A percentile compares a stretch with the other conserved stretches of the same genome.
Conservation (phyloP, 2,329 filamentous ascomycete species). For the Juglanconis oblonga region DNA sequence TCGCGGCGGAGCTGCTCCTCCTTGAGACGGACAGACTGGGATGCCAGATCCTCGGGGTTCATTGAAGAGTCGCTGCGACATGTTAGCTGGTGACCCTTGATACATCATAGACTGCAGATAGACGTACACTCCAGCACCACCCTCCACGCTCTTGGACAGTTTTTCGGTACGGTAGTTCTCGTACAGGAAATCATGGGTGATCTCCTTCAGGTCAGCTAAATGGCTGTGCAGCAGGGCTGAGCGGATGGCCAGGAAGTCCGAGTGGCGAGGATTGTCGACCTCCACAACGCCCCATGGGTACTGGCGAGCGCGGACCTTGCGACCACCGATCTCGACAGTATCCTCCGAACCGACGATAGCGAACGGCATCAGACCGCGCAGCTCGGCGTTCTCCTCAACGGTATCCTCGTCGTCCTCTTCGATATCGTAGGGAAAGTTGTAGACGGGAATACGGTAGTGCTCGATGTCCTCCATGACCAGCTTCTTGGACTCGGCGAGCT, state of each 20-base stretch:
- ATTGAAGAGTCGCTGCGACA: constrained; percentile 73
- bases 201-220: constrained; percentile 97
- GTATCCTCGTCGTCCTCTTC: constrained; percentile 99
- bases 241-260: constrained; percentile 95
- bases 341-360: constrained; percentile 98
- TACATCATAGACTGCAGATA: neutral
- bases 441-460: constrained; percentile 98
- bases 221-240: constrained; percentile 97
- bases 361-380: constrained; percentile 96
- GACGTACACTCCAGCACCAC: constrained; percentile 81
- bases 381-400: constrained; percentile 97
- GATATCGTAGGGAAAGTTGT: constrained; percentile 99
- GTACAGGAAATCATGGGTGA: constrained; percentile 99
- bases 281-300: constrained; percentile 99
- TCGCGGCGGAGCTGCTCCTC: constrained; percentile 98
- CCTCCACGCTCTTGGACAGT: constrained; percentile 98
- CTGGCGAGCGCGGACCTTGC: constrained; percentile 88
- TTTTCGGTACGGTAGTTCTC: constrained; percentile 99
- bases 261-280: constrained; percentile 98
- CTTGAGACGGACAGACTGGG: constrained; percentile 97
- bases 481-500: constrained; percentile 99
- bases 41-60: constrained; percentile 96
- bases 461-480: constrained; percentile 99
- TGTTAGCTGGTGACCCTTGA: constrained; percentile 27
- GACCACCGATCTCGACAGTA: constrained; percentile 87